Conservation (phyloP, 768 basidiomycete species). For the Russula sp. region DNA sequence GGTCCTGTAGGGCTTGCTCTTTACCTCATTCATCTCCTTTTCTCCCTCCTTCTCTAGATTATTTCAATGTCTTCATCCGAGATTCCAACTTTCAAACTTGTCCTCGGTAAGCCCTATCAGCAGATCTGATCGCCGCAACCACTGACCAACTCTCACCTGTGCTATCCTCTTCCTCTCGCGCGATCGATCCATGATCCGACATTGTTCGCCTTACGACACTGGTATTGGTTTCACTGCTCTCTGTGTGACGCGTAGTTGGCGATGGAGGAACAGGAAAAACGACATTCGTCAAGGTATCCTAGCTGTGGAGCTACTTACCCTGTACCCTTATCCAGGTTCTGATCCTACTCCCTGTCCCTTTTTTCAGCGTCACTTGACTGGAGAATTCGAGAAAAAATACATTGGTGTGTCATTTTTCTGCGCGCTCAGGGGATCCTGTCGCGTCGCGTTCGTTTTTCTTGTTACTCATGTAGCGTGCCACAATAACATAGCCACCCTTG, state of each 20-base stretch:
- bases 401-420: slow-evolving; percentile 57
- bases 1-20: not conserved
- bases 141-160: not conserved
- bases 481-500: slow-evolving; percentile 74
- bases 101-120: slow-evolving; percentile 65
- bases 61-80: slow-evolving; percentile 35
- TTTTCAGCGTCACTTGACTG: slow-evolving; percentile 88
- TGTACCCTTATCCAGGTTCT: slow-evolving; percentile 43
- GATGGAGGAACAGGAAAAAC: slow-evolving; percentile 98
- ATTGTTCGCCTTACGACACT: slow-evolving; percentile 16
- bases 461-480: slow-evolving; percentile 17
- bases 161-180: slow-evolving; percentile 30
- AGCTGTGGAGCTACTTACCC: slow-evolving; percentile 22
- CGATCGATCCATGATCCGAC: slow-evolving; percentile 44
- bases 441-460: not conserved
- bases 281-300: slow-evolving; percentile 87
- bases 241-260: slow-evolving; percentile 51
- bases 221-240: slow-evolving; percentile 19
- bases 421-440: not conserved
- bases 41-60: slow-evolving; percentile 29
- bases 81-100: slow-evolving; percentile 96
- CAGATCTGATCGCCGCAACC: slow-evolving; percentile 18
- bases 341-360: slow-evolving; percentile 36
- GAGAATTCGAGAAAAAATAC: slow-evolving; percentile 99
- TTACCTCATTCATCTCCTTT: slow-evolving; percentile 36